Conservation (phyloP, 805 yeast genomes). For the Cyberlindnera japonica region DNA sequence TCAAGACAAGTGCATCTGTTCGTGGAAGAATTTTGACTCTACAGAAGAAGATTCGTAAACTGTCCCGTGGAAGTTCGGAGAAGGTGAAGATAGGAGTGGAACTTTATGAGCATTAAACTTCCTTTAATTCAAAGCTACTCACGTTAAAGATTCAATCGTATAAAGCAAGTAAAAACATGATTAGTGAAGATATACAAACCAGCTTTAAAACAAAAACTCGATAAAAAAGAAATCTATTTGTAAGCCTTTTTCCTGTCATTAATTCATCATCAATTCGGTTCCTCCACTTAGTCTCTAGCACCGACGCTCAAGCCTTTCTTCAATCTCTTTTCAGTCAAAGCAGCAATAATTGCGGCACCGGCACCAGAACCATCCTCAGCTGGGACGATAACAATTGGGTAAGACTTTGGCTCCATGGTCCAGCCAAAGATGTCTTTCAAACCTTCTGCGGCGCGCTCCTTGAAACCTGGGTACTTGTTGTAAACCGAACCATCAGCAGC, state of each 20-base stretch:
- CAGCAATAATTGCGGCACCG: constrained; percentile 98
- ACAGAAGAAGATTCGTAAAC: constrained; percentile 57
- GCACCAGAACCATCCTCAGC: constrained; percentile 99
- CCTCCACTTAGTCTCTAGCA: constrained; percentile 20
- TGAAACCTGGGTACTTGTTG: constrained; percentile 90
- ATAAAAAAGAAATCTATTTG: background rate
- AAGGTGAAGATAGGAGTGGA: constrained; percentile 51
- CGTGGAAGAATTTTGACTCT: constrained; percentile 54
- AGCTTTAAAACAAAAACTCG: background rate
- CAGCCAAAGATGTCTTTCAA: constrained; percentile 87
- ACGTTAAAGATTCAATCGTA: background rate
- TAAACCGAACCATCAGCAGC: constrained; percentile 98
- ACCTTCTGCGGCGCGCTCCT: constrained; percentile 83
- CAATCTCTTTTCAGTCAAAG: constrained; percentile 80
- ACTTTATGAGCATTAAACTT: constrained; percentile 30
- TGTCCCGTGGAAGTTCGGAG: constrained; percentile 47
- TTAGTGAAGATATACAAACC: too few relatives aligned
- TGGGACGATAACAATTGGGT: constrained; percentile 81
- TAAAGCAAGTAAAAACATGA: background rate
- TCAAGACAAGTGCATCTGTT: constrained; percentile 57
- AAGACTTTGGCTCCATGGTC: constrained; percentile 45
- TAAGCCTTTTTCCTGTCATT: background rate
- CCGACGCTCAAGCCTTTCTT: constrained; percentile 70
- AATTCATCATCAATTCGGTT: constrained; percentile 4
- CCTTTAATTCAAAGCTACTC: background rate